Evolutionary conservation across 108 stramenopile genomes (phyloP), one percentile per base, ranked within the genome.

Genomic region (Bacterosira constricta): DNA sequence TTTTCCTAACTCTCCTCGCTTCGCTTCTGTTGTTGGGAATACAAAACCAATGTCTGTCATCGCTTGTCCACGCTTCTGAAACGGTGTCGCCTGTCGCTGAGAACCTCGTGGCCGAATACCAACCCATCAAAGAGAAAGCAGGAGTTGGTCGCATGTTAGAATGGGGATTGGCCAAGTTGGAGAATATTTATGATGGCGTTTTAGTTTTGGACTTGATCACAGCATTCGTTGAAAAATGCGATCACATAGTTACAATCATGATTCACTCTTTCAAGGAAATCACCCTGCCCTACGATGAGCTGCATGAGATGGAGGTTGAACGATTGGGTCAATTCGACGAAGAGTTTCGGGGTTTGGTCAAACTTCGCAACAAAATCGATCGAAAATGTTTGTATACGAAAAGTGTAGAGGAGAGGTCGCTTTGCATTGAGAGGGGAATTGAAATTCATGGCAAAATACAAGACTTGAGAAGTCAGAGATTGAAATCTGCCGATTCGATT

Each of bases 101-200:
- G 15, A 11, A 50, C 51, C 10, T 25, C 2, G 42, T 73, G 1
- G 63, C 12, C 1, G 72, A 73, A 58, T 73, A 64, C 36, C 46
- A 65, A n/a, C 67, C 53, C 0, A 29, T 0, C 9, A 51, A 73
- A 23, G 21, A 55, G 32, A 65, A 50, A 39, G 47, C 21, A 9
- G 72, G 62, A 35, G 6, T 75, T 2, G 59, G 58, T 9, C 63
- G 34, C 21, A 25, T 75, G 5, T 41, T 78, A 3, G 62, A 70
- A 27, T 78, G 77, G 77, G 77, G 69, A 34, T 45, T 78, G 23
- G 63, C 77, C 12, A 70, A 70, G 38, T 13, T 70, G n/a, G 76
- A 77, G 35, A 68, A 31, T 8, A 23, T 69, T 17, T 63, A 69
- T 25, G 68, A 64, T 21, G 58, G 57, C 39, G 44, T 42, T 10